Evolutionary conservation across 106 monocot genomes (phyloP).

Genomic region (Apostasia shenzhenica): DNA sequence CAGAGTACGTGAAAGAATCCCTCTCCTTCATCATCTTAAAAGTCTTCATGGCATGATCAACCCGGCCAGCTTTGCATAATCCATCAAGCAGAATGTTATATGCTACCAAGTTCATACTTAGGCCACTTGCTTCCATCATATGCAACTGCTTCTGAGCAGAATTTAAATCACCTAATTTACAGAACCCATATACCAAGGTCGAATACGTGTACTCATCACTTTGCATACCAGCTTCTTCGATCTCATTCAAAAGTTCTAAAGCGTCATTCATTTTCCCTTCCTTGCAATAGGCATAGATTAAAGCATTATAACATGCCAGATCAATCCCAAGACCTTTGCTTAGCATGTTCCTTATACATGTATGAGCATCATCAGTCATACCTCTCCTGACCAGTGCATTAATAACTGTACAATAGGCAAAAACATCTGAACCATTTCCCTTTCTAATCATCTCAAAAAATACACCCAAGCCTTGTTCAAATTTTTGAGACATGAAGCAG

Average conservation of each 20-base stretch:
- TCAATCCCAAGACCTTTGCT: constrained; percentile 46
- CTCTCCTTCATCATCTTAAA: constrained; percentile 50
- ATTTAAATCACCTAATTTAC: constrained; percentile 44
- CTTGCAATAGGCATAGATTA: constrained; percentile 63
- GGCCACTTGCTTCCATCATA: constrained; percentile 37
- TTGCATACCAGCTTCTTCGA: constrained; percentile 48
- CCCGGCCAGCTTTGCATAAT: constrained; percentile 51
- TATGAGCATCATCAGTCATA: constrained; percentile 47
- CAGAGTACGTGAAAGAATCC: constrained; percentile 80
- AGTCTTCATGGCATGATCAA: constrained; percentile 55
- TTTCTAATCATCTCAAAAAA: constrained; percentile 42
- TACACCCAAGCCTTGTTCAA: constrained; percentile 52
- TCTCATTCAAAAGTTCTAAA: constrained; percentile 38
- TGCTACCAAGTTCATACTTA: constrained; percentile 49
- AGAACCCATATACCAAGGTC: constrained; percentile 74
- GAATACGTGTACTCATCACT: constrained; percentile 73
- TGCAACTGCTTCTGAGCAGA: constrained; percentile 43
- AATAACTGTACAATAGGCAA: constrained; percentile 72
- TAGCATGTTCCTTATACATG: constrained; percentile 40
- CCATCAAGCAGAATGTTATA: constrained; percentile 73
- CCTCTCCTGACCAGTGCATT: constrained; percentile 63
- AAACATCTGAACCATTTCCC: constrained; percentile 46
- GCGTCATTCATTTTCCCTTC: constrained; percentile 54
- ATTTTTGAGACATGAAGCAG: constrained; percentile 53
- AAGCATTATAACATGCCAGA: constrained; percentile 72